Conservation (phyloP, 2,329 filamentous ascomycete genomes). For the Fusarium stilboides region DNA sequence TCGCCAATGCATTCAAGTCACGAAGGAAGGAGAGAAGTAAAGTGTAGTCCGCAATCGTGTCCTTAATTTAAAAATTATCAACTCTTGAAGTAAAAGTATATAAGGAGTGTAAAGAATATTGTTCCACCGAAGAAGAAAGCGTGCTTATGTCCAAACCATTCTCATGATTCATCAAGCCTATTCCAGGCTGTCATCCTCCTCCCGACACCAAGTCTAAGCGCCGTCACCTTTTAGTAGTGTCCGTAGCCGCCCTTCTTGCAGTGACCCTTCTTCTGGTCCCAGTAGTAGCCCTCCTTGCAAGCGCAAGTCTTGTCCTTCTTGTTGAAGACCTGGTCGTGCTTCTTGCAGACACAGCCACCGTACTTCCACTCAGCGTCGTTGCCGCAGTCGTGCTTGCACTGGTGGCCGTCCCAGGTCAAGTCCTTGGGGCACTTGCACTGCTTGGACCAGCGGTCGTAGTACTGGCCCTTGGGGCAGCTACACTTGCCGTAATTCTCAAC, state of each 20-base stretch:
- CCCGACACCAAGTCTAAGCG: neutral
- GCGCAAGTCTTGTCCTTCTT: slow-evolving; percentile 33
- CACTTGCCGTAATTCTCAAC: slow-evolving; percentile 30
- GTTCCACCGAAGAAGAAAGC: slow-evolving; percentile 21
- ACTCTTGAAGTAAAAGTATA: slow-evolving; percentile 35
- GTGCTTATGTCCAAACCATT: slow-evolving; percentile 19
- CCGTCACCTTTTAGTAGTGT: slow-evolving; percentile 15
- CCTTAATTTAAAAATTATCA: slow-evolving; percentile 41
- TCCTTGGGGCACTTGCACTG: slow-evolving; percentile 41
- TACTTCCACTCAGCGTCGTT: slow-evolving; percentile 39
- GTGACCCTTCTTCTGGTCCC: slow-evolving; percentile 19
- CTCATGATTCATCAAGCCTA: slow-evolving; percentile 15
- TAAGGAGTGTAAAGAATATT: slow-evolving; percentile 40
- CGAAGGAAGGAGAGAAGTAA: neutral
- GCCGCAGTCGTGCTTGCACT: slow-evolving; percentile 41
- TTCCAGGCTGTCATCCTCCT: neutral
- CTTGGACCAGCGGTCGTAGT: slow-evolving; percentile 40
- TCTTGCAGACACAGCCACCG: slow-evolving; percentile 43
- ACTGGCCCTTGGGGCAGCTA: slow-evolving; percentile 36
- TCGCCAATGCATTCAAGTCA: neutral
- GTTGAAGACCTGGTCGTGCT: slow-evolving; percentile 34
- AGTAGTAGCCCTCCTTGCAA: slow-evolving; percentile 37
- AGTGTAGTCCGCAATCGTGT: slow-evolving; percentile 16
- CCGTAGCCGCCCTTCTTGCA: slow-evolving; percentile 40
- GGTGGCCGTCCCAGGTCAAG: slow-evolving; percentile 32